A percentile compares a stretch with the other conserved stretches of the same genome.
phyloP scores from a whole-genome alignment of 2,329 filamentous ascomycete species.

The Trichoderma afroharzianum region DNA sequence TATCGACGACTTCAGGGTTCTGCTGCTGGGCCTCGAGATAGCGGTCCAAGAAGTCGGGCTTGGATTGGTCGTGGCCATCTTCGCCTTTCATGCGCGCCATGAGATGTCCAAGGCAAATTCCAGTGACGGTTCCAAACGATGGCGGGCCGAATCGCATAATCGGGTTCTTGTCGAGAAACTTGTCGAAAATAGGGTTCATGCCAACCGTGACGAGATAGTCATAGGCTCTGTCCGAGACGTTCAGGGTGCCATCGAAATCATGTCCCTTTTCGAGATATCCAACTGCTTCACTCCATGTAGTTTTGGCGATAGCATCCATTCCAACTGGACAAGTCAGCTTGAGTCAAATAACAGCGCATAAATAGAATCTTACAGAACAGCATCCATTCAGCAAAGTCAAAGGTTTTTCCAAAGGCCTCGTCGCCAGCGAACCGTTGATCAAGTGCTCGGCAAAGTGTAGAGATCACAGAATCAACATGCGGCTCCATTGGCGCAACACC shows the following conservation, averaged over 20 bases:
- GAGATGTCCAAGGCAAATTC: constrained; percentile 29
- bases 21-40: constrained; percentile 38
- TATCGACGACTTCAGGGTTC: constrained; percentile 30
- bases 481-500: constrained; percentile 24
- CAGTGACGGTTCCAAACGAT: constrained; percentile 28
- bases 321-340: constrained; percentile 22
- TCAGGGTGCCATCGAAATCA: constrained; percentile 38
- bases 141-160: constrained; percentile 33
- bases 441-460: not conserved
- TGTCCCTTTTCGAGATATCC: constrained; percentile 38
- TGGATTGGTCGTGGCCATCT: constrained; percentile 26
- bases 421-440: not conserved
- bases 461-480: constrained; percentile 12
- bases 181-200: constrained; percentile 33
- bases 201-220: constrained; percentile 32
- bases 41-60: constrained; percentile 38
- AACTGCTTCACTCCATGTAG: constrained; percentile 40
- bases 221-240: constrained; percentile 29
- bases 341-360: not conserved
- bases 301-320: constrained; percentile 41
- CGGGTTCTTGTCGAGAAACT: constrained; percentile 39
- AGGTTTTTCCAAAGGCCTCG: not conserved
- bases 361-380: not conserved
- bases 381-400: not conserved
- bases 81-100: constrained; percentile 27